These are phyloP conservation scores for Quercus robur DNA, from an alignment of 306 rosid genomes.

Conservation along the genomic window DNA sequence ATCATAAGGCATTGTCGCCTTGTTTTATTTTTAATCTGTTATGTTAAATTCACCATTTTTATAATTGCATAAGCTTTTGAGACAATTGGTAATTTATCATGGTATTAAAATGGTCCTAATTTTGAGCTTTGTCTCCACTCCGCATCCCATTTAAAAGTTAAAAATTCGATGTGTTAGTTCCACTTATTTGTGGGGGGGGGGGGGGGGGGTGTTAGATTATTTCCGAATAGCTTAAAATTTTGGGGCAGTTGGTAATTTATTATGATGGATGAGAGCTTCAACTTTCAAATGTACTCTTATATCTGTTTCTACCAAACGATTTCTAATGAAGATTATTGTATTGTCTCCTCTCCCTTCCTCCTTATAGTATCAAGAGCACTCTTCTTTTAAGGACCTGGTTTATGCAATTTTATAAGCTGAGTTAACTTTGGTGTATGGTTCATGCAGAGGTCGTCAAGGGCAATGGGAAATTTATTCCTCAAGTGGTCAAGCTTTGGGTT, in stretches of 20 bases:
- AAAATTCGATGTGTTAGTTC: too few relatives aligned
- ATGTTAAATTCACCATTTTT: too few relatives aligned
- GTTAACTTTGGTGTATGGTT: constrained; percentile 24
- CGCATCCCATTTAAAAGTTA: too few relatives aligned
- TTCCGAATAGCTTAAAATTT: too few relatives aligned
- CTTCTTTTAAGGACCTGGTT: neutral
- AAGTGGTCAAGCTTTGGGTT: constrained; percentile 81
- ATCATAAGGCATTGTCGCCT: neutral
- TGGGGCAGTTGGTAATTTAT: too few relatives aligned
- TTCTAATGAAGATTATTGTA: neutral
- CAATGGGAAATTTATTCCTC: constrained; percentile 65
- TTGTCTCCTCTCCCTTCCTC: too few relatives aligned
- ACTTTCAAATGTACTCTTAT: neutral
- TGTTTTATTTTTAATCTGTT: neutral
- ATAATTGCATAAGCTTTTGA: too few relatives aligned
- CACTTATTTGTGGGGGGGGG: too few relatives aligned
- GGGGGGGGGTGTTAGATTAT: too few relatives aligned
- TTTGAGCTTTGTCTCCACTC: too few relatives aligned
- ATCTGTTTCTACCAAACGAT: neutral
- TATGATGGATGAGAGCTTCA: neutral
- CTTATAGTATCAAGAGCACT: neutral
- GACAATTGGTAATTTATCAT: too few relatives aligned
- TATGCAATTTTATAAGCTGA: neutral
- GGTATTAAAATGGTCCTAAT: too few relatives aligned
- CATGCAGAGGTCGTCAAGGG: constrained; percentile 84